Evolutionary conservation across 208 protist genomes (phyloP).

Genomic region (Leishmania tropica): DNA sequence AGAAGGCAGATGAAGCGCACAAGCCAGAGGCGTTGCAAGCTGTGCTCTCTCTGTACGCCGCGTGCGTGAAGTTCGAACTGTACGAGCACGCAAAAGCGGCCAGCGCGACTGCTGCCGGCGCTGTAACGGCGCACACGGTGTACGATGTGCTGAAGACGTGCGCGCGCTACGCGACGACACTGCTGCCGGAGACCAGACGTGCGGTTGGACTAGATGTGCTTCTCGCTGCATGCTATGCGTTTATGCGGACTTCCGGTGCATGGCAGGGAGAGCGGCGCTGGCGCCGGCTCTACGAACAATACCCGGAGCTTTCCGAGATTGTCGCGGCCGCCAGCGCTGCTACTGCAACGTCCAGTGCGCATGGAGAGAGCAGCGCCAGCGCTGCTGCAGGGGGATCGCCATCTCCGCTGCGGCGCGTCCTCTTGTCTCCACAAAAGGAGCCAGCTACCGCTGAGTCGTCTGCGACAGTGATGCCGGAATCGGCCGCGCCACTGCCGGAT

Average conservation of each 20-base stretch:
- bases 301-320: constrained; percentile 26
- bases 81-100: constrained; percentile 22
- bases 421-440: constrained; percentile 9
- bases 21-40: constrained; percentile 9
- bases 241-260: not conserved
- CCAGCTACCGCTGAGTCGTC: not conserved
- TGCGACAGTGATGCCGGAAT: not conserved
- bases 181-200: not conserved
- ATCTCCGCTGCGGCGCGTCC: not conserved
- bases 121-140: constrained; percentile 7
- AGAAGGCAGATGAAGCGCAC: not conserved
- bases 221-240: constrained; percentile 13
- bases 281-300: constrained; percentile 17
- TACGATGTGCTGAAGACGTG: constrained; percentile 22
- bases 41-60: constrained; percentile 35
- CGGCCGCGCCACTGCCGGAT: constrained; percentile 5
- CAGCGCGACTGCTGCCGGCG: not conserved
- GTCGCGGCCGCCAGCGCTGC: not conserved
- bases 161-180: constrained; percentile 18
- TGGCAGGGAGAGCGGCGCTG: constrained; percentile 9
- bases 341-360: not conserved
- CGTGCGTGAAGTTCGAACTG: constrained; percentile 39
- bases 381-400: not conserved
- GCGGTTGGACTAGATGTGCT: constrained; percentile 9
- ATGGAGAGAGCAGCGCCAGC: not conserved